A percentile compares a stretch with the other conserved stretches of the same genome.
phyloP scores from a whole-genome alignment of 495 filamentous ascomycete genomes.

The Penicillium daleae region DNA sequence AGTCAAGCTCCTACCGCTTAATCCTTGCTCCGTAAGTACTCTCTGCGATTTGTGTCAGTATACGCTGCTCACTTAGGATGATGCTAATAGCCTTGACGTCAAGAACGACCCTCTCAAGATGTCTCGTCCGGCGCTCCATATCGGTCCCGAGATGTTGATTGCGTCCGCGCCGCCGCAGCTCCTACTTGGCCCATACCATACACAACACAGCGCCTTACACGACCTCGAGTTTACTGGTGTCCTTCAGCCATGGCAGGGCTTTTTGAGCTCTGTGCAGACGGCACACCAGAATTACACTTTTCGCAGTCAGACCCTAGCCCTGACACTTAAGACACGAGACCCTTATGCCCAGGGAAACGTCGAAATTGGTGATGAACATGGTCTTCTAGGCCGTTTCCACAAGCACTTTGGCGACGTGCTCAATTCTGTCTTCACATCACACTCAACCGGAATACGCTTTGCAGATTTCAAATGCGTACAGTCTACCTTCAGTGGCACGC shows the following conservation, averaged over 20 bases:
- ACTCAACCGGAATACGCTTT: constrained; percentile 9
- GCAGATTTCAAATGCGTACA: constrained; percentile 16
- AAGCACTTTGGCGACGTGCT: constrained; percentile 14
- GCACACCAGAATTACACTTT: not conserved
- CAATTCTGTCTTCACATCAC: constrained; percentile 10
- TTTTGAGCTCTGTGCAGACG: constrained; percentile 2
- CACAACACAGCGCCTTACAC: constrained; percentile 6
- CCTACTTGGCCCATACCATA: constrained; percentile 19
- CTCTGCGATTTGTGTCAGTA: too few species aligned
- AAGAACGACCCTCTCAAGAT: too few species aligned
- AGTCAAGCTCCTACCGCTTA: too few species aligned
- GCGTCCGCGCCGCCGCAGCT: too few species aligned
- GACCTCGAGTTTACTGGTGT: constrained; percentile 2
- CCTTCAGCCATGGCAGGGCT: constrained; percentile 10
- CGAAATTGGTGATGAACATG: constrained; percentile 15
- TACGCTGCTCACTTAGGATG: too few species aligned
- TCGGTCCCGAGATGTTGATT: too few species aligned
- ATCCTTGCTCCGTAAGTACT: too few species aligned
- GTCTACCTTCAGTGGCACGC: constrained; percentile 8
- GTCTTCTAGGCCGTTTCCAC: constrained; percentile 15
- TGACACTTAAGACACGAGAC: constrained; percentile 2
- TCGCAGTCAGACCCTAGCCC: constrained; percentile 3
- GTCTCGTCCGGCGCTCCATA: too few species aligned
- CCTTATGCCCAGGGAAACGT: constrained; percentile 7
- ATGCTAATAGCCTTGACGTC: too few species aligned